Evolutionary conservation across 495 filamentous ascomycete genomes (phyloP).

Genomic region (Penicillium tannophilum): DNA sequence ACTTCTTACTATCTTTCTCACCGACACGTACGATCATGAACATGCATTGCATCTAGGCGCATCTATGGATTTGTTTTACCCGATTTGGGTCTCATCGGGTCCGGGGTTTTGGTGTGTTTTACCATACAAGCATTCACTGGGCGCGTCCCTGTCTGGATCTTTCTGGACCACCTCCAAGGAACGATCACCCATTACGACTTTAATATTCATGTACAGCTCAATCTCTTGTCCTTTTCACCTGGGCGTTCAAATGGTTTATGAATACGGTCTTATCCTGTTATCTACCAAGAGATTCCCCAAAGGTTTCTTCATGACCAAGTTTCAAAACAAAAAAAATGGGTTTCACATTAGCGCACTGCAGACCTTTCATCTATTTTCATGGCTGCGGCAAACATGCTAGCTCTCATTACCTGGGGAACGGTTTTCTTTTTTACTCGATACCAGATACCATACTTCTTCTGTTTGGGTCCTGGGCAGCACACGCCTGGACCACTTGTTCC

Average conservation of each 20-base stretch:
- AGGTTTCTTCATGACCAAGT: conserved; percentile 9
- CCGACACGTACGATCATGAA: conserved; percentile 49
- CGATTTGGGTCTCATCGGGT: conserved; percentile 26
- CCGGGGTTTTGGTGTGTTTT: conserved; percentile 19
- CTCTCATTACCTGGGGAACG: conserved; percentile 21
- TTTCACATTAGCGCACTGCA: conserved; percentile 18
- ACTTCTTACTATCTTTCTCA: conserved; percentile 1
- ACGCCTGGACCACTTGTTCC: conserved; percentile 16
- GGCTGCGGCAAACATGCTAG: conserved; percentile 20
- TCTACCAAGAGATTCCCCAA: conserved; percentile 11
- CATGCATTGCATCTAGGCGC: conserved; percentile 53
- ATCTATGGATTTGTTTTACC: conserved; percentile 36
- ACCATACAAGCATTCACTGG: conserved; percentile 25
- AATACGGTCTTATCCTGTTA: conserved; percentile 10
- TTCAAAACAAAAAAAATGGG: conserved; percentile 19
- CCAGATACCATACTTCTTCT: conserved; percentile 39
- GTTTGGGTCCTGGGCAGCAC: conserved; percentile 9
- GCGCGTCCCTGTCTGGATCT: conserved; percentile 22
- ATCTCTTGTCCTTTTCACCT: conserved; percentile 25
- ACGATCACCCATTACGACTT: conserved; percentile 26
- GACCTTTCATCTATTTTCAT: background rate
- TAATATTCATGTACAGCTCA: conserved; percentile 50
- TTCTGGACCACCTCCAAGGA: conserved; percentile 14
- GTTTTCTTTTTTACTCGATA: conserved; percentile 32
- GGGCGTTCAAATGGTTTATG: conserved; percentile 21